Base-by-base conservation (phyloP, 2,329 filamentous ascomycete species). In the Colletotrichum karsti region DNA sequence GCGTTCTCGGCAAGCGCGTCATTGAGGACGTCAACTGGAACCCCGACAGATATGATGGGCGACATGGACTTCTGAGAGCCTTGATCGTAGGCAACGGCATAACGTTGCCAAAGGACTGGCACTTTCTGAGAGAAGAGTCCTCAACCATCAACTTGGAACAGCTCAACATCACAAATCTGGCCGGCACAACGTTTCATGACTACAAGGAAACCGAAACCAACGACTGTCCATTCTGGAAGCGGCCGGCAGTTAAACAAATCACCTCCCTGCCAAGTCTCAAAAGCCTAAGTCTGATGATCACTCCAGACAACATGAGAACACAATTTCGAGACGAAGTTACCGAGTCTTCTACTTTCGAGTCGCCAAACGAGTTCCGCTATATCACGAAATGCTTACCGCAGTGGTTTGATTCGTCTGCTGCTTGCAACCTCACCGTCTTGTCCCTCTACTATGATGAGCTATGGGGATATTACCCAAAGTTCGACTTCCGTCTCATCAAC, bases 391-490 rank as follows among this genome's bases (percentile, higher is more conserved):
- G 15, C 4, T n/a, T 79, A 0, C 72, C 72, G 0, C 68, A 65
- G 1, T 79, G 74, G 76, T 57, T 79, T 0, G 63, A 61, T 0
- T 54, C 69, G 0, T 26, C 48, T 0, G n/a, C 77, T 1, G 33
- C 70, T 0, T 51, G 70, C 2, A 74, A 74, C 5, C 50, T 82
- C 3, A 71, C 71, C 4, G 77, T 80, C n/a, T 73, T 85, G 5
- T 81, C 79, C 0, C 67, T 85, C 1, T 83, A 76, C 66, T 75
- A 73, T 4, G 67, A 64, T 5, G 70, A 77, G 1, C 80, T 79
- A 55, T 84, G 79, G 70, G 79, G 83, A 2, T 84, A 77, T 71
- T 76, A 77, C 3, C 82, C 81, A 0, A 75, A 76, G 20, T 74
- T 81, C 42, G 77, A 83, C 30, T 75, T 83, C 12, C 71, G 72